Evolutionary conservation across 2,329 filamentous ascomycete species (phyloP), one percentile per base, ranked within the genome.

Genomic region (Macroventuria anomochaeta): DNA sequence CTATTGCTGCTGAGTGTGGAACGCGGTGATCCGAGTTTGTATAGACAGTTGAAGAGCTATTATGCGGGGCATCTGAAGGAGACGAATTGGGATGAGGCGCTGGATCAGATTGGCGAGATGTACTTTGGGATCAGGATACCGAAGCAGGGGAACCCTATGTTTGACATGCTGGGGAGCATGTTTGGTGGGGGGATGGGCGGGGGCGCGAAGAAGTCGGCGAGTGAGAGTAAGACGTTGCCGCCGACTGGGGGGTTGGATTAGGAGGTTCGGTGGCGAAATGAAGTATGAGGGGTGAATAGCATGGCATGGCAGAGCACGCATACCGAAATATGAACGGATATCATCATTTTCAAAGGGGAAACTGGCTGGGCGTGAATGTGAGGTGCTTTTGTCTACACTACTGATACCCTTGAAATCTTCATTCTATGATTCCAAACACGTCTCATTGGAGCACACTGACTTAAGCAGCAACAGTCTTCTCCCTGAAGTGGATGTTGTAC

Each of bases 131-230:
- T 99, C 73, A 85, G 87, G 78, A 88, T 92, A 70, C 93, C 93
- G 39, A 84, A 89, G 68, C 91, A 96, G 79, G 89, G 88, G 60
- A 97, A 97, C 75, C 93, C 93, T 3, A 80, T 99, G 75, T 86
- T 97, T 76, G 95, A 99, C 73, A 97, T 99, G 93, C 96, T 99
- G 90, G 93, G 92, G 40, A 93, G 87, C 58, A 85, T 99, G 81
- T 90, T 99, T 69, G 93, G 93, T 41, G 91, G 91, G 17, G 88
- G 86, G 21, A 81, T 80, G 43, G 81, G 79, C 15, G 83, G 76
- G 58, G 76, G 64, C 53, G 69, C 75, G 34, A 82, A 77, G 70
- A 79, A 75, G 61, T 78, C 81, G 29, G 78, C 81, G 29, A 77
- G 80, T 39, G 69, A 57, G n/a, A 57, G 42, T 3, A 63, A 59